Conservation (phyloP, 2,329 filamentous ascomycete species). For the Hypoxylon sp. region DNA sequence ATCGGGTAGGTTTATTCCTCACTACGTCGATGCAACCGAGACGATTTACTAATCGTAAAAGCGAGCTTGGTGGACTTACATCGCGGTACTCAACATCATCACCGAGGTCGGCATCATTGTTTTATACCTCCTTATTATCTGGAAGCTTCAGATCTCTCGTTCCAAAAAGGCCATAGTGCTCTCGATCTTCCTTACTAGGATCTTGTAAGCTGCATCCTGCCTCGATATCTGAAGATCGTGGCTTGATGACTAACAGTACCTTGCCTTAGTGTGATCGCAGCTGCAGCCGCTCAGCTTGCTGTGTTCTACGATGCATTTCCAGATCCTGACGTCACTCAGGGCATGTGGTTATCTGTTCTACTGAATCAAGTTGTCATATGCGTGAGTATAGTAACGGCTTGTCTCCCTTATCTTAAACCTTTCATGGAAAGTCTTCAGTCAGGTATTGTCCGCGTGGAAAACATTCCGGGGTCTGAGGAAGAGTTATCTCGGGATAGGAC, state of each 20-base stretch:
- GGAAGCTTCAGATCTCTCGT: slow-evolving; percentile 16
- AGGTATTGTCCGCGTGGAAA: slow-evolving; percentile 38
- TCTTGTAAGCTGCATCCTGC: slow-evolving; percentile 25
- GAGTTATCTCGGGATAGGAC: slow-evolving; percentile 12
- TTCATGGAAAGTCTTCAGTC: slow-evolving; percentile 39
- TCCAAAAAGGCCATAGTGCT: slow-evolving; percentile 27
- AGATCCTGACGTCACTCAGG: slow-evolving; percentile 4
- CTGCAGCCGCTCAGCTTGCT: slow-evolving; percentile 9
- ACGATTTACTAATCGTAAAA: not conserved
- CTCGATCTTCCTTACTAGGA: slow-evolving; percentile 30
- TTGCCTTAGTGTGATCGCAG: slow-evolving; percentile 22
- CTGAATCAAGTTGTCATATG: slow-evolving; percentile 28
- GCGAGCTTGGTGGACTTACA: slow-evolving; percentile 31
- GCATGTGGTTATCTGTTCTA: slow-evolving; percentile 15
- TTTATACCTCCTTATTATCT: slow-evolving; percentile 28
- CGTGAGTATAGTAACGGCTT: slow-evolving; percentile 38
- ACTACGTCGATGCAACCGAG: not conserved
- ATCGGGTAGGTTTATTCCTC: slow-evolving; percentile 34
- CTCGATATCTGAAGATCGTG: not conserved
- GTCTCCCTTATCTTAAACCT: slow-evolving; percentile 37
- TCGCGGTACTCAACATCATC: slow-evolving; percentile 22
- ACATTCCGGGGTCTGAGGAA: slow-evolving; percentile 4
- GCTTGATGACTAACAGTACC: not conserved
- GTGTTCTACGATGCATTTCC: slow-evolving; percentile 22
- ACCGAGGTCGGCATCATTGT: slow-evolving; percentile 29